These are phyloP conservation scores for Penicillium sp. DNA, from an alignment of 2,329 filamentous ascomycete species.

Conservation along the genomic window DNA sequence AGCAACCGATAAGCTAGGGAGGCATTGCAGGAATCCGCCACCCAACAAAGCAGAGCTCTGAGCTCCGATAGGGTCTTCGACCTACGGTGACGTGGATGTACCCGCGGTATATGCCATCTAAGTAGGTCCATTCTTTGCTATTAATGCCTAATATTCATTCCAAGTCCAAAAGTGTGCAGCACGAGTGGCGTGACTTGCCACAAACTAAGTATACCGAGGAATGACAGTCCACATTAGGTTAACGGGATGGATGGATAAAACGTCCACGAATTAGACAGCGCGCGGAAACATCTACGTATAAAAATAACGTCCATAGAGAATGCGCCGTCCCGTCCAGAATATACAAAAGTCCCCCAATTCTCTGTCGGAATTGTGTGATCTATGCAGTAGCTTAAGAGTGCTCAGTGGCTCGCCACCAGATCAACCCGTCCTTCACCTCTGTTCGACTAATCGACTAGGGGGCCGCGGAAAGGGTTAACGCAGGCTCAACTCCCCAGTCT, in stretches of 20 bases:
- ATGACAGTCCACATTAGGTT: neutral
- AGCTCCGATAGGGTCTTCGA: neutral
- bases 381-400: slow-evolving; percentile 8
- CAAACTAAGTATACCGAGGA: neutral
- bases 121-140: slow-evolving; percentile 2
- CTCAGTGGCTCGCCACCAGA: slow-evolving; percentile 12
- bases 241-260: neutral
- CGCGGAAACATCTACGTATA: neutral
- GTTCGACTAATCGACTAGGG: neutral
- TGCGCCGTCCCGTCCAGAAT: neutral
- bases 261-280: neutral
- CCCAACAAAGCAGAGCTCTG: neutral
- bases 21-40: slow-evolving; percentile 7
- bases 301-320: neutral
- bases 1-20: slow-evolving; percentile 3
- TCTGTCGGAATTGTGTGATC: slow-evolving; percentile 7
- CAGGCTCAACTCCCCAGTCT: neutral
- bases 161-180: neutral
- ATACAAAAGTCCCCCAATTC: neutral
- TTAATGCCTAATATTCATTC: neutral
- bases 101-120: neutral
- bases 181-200: slow-evolving; percentile 8
- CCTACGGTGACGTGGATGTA: neutral
- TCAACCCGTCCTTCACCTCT: slow-evolving; percentile 2
- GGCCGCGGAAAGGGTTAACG: neutral